Evolutionary conservation across 495 filamentous ascomycete species (phyloP), one percentile per base, ranked within the genome.

Genomic region (Staphylotrichum tortipilum): DNA sequence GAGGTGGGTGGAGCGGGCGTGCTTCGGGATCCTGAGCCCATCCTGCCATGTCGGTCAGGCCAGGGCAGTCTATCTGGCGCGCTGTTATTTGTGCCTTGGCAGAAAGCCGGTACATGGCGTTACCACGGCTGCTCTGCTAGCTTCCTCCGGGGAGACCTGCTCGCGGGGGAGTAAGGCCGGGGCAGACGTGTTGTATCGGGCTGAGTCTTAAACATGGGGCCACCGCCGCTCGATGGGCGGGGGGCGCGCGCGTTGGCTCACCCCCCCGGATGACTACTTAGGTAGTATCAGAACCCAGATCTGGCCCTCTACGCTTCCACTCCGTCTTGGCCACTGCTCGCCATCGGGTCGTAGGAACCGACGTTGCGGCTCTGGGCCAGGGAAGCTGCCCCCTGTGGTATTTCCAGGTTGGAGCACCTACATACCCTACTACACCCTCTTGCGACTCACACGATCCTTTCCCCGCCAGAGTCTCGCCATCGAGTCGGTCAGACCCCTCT

Each of bases 331-430:
- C 44, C 52, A 54, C 46, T 30, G 19, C 17, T 44, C 33, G 44
- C 39, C 49, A 34, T 51, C 42, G 49, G 56, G 50, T 53, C 36
- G 52, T 53, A 50, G 52, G 54, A 51, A 50, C 58, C 52, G 52
- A 62, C 49, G 44, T 54, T 61, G 58, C 54, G 51, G 55, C 55
- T 55, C 49, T 63, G 50, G 34, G 47, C 52, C 54, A 54, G 35
- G 52, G 45, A 53, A 52, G n/a, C n/a, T n/a, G n/a, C n/a, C n/a
- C 56, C 34, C 40, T 40, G 51, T 48, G 22, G 19, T 31, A 18
- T 29, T 33, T 23, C 18, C 29, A 34, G 15, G 36, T 21, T 15
- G 12, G 33, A 33, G 28, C 3, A 23, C 42, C 31, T 33, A 21
- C 31, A 40, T 26, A n/a, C n/a, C n/a, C n/a, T n/a, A n/a, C n/a